Percentiles rank a stretch among this genome's conserved stretches.
These are phyloP conservation scores for Hymenoscyphus linearis DNA, from an alignment of 2,329 filamentous ascomycete genomes.

Conservation along the genomic window DNA sequence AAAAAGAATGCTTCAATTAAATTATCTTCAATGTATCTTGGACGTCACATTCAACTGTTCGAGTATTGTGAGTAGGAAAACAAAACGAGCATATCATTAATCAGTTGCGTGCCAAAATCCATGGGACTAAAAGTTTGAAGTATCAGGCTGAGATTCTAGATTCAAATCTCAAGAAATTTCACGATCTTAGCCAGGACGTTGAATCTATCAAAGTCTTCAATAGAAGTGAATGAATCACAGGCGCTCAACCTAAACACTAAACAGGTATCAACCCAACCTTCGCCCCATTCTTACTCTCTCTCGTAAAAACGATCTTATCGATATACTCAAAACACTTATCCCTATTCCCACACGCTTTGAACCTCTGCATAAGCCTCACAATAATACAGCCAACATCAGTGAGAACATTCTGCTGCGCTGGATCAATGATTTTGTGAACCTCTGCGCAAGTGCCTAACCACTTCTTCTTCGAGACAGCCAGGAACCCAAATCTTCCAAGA, in stretches of 20 bases:
- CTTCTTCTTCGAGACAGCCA: slow-evolving; percentile 4
- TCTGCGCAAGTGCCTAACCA: slow-evolving; percentile 8
- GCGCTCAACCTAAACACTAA: neutral
- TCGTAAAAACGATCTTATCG: slow-evolving; percentile 4
- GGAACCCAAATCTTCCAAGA: slow-evolving; percentile 5
- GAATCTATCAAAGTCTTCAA: no score
- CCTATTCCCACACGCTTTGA: neutral
- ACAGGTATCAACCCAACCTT: slow-evolving; percentile 2
- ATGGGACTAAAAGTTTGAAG: no score
- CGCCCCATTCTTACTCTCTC: slow-evolving; percentile 2
- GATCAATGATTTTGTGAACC: slow-evolving; percentile 13
- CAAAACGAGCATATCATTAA: no score
- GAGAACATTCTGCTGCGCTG: slow-evolving; percentile 4
- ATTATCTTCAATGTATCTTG: no score
- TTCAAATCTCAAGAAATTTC: no score
- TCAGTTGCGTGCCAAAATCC: no score
- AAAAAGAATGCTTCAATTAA: no score
- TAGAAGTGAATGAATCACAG: no score
- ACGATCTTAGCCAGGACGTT: no score
- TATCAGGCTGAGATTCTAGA: no score
- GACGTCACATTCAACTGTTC: no score
- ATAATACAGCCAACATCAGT: slow-evolving; percentile 6
- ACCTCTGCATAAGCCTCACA: neutral
- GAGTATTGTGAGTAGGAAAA: no score
- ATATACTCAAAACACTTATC: slow-evolving; percentile 4